Conservation (phyloP, 805 yeast genomes). For the Millerozyma miso region DNA sequence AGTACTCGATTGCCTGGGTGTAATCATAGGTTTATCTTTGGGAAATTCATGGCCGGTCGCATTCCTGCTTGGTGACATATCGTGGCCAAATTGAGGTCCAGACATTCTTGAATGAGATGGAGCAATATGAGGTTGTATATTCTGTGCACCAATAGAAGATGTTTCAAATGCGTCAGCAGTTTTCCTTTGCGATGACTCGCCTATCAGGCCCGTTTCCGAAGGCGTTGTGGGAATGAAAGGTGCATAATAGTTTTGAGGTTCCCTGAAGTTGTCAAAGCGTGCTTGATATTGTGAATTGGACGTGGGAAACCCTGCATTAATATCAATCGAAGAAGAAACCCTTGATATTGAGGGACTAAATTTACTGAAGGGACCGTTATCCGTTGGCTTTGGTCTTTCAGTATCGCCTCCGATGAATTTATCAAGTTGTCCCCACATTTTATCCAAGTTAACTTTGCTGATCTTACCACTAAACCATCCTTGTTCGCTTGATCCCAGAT, state of each 20-base stretch:
- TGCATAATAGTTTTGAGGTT: not conserved
- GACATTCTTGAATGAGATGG: not conserved
- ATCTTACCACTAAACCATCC: slow-evolving; percentile 68
- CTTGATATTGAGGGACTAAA: slow-evolving; percentile 69
- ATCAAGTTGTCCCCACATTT: slow-evolving; percentile 85
- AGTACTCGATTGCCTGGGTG: not conserved
- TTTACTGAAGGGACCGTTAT: slow-evolving; percentile 62
- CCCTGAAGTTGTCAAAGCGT: not conserved
- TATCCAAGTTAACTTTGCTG: slow-evolving; percentile 65
- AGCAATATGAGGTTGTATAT: not conserved
- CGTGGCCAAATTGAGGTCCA: not conserved
- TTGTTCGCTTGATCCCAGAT: slow-evolving; percentile 37
- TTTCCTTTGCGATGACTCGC: not conserved
- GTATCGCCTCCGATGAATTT: slow-evolving; percentile 87
- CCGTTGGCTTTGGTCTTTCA: slow-evolving; percentile 28
- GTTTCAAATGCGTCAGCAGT: not conserved
- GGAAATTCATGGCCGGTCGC: not conserved
- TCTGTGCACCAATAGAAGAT: not conserved
- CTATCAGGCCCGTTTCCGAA: slow-evolving; percentile 4
- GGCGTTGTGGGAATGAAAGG: not conserved
- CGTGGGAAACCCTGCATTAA: slow-evolving; percentile 14
- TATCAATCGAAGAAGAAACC: slow-evolving; percentile 38
- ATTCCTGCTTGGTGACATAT: not conserved
- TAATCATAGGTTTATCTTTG: not conserved
- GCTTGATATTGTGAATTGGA: slow-evolving; percentile 8